Evolutionary conservation across 2,329 filamentous ascomycete species (phyloP), one percentile per base, ranked within the genome.

Genomic region (Sporothrix pallida): DNA sequence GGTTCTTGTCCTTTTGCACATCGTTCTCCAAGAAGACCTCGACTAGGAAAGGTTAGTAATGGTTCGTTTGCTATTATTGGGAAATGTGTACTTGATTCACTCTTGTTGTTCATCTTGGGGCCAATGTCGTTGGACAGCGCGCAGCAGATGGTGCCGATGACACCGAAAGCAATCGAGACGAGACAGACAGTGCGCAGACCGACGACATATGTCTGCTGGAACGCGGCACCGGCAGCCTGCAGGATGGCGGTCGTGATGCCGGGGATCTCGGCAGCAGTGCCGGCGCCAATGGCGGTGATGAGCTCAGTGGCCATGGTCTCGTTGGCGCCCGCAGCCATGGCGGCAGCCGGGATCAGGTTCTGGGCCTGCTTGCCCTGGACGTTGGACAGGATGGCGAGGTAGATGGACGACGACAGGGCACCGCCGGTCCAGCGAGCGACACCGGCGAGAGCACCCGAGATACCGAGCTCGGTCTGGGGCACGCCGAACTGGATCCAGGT

Each of bases 401-500:
- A 85, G 37, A 83, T 79, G 2, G 81, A 80, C 42, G 79, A 80
- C 60, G 82, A 83, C 68, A 85, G 80, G 7, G 82, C 79, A 20
- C 83, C 83, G 58, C 82, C 83, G 3, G 83, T 82, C 76, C 82
- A 86, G 5, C 83, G 80, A 44, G 82, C 81, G 4, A 83, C 81
- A n/a, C 84, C 84, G 5, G 81, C 80, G 8, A 84, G 79, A 70
- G 82, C 84, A 56, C 83, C 83, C 62, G 79, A 80, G 20, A 84
- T 81, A 15, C 85, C 85, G 0, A 86, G 80, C 65, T 86, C 83
- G 15, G 82, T 81, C 74, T 86, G 85, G 15, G 83, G 81, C 4
- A 84, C 84, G 15, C 84, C 84, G 73, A 86, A 82, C 76, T 86
- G 85, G 9, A 82, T 84, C 74, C 84, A 83, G 1, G 84, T 83